Base-by-base conservation (phyloP, 2,329 filamentous ascomycete species). In the Proliferodiscus dingleyae region DNA sequence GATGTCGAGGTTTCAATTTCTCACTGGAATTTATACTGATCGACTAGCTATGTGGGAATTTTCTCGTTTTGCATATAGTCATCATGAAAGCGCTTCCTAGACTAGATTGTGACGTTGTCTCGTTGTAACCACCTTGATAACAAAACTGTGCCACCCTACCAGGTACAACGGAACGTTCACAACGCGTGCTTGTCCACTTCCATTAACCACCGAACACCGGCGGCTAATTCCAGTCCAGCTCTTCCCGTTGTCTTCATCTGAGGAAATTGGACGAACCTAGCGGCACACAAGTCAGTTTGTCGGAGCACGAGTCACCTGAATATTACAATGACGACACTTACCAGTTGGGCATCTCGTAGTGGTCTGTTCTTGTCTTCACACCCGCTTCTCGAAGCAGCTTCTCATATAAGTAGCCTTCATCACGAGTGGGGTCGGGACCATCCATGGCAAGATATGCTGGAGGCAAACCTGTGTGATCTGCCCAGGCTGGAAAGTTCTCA, bases 341-440 rank as follows among this genome's bases (percentile, higher is more conserved):
- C 24, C 24, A 26, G 30, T 41, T 41, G 13, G 38, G 38, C 15
- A 41, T 13, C 30, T 29, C 38, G 30, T 41, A 41, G 30, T 41
- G 26, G 19, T 41, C 38, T 8, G 16, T 30, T 37, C 41, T 37
- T 3, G 41, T 37, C 15, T n/a, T 21, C 3, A 43, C 41, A 10
- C 32, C 30, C 11, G 29, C 30, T 5, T 37, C 30, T 9, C 18
- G 8, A 2, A 43, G 21, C 13, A 37, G 21, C 41, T 43, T 43
- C 15, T 36, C 41, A 28, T 37, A 43, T 13, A 43, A 24, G 5
- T 36, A 39, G 6, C 39, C 58, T 37, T 61, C 58, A 39, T 62
- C 60, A 29, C 58, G 48, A 16, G 61, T 37, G 9, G 58, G 57
- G 42, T 62, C 60, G 39, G 58, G 38, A 3, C 59, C 60, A 32